phyloP scores from a whole-genome alignment of 257 asterid genomes.

The Hygrophila difformis region DNA sequence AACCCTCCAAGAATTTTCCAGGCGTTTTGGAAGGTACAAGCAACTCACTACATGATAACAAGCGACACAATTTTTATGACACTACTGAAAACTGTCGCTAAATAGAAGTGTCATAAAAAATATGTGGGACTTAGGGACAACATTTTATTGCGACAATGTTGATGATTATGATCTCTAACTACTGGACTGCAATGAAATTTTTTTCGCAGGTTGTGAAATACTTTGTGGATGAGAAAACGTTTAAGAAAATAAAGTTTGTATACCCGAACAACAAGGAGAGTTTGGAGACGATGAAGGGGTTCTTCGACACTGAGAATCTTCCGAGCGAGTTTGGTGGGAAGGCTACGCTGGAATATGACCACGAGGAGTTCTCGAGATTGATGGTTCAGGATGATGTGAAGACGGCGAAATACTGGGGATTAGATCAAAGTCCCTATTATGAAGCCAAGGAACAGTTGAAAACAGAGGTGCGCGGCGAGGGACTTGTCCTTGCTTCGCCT shows the following conservation, averaged over 20 bases:
- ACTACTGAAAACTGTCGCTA: too few species aligned
- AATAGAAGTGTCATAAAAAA: too few species aligned
- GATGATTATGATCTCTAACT: too few species aligned
- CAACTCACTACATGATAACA: too few species aligned
- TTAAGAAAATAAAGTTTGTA: constrained; percentile 47
- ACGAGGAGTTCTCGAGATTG: constrained; percentile 69
- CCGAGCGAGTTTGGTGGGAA: constrained; percentile 88
- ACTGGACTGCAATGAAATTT: background rate
- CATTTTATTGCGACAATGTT: too few species aligned
- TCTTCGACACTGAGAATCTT: constrained; percentile 62
- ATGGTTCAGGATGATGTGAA: constrained; percentile 66
- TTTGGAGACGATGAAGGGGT: constrained; percentile 57
- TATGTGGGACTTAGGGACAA: too few species aligned
- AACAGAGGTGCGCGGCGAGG: too few species aligned
- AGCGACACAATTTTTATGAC: too few species aligned
- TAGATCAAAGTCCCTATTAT: too few species aligned
- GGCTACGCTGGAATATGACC: constrained; percentile 57
- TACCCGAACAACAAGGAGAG: constrained; percentile 64
- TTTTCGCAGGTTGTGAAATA: constrained; percentile 53
- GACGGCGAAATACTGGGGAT: constrained; percentile 63
- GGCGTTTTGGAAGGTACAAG: constrained; percentile 70
- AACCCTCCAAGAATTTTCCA: constrained; percentile 70
- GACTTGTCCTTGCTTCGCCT: too few species aligned
- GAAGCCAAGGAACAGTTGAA: too few species aligned
- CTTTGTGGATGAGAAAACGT: constrained; percentile 60